Evolutionary conservation across 2,329 filamentous ascomycete species (phyloP), one percentile per base, ranked within the genome.

Genomic region (Paracoccidioides brasiliensis): DNA sequence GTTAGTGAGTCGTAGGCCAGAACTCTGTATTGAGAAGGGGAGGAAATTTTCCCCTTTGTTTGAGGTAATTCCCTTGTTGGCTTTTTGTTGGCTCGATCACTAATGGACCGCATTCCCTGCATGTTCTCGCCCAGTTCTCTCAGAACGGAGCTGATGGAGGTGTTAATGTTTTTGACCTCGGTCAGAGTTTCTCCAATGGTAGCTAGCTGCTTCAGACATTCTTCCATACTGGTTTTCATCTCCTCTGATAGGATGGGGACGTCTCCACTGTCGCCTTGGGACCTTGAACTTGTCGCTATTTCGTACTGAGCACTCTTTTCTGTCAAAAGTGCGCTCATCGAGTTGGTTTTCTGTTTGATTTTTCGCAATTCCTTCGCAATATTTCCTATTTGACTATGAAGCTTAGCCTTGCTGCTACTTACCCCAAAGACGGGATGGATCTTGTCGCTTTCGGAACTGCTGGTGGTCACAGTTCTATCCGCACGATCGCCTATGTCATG

Each of bases 1-100:
- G 60, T 65, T 6, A 62, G 64, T 9, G 66, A 57, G 56, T 74
- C 71, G 53, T 70, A 72, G 8, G 69, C 68, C 33, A 74, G 61
- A n/a, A 73, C 63, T 32, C 66, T 66, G 57, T 70, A 60, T 28
- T 55, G 40, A n/a, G 49, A 41, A 3, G 37, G 49, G n/a, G 44
- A n/a, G 33, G 28, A 33, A 14, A 14, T 7, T 28, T 33, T n/a
- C n/a, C 33, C 12, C 6, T n/a, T 4, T 3, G 28, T 22, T 22
- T 22, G 22, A 22, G 22, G 22, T 22, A 22, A 22, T 22, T 22
- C 22, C 22, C 22, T 22, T 22, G 22, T 22, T n/a, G 28, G 3
- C 7, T 14, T 54, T 56, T 15, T 33, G 10, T 10, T 30, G 37
- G 7, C 33, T 37, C 37, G 30, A 10, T 49, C 15, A 7, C n/a